Evolutionary conservation across 2,329 filamentous ascomycete genomes (phyloP).

Genomic region (Phialophora verrucosa): DNA sequence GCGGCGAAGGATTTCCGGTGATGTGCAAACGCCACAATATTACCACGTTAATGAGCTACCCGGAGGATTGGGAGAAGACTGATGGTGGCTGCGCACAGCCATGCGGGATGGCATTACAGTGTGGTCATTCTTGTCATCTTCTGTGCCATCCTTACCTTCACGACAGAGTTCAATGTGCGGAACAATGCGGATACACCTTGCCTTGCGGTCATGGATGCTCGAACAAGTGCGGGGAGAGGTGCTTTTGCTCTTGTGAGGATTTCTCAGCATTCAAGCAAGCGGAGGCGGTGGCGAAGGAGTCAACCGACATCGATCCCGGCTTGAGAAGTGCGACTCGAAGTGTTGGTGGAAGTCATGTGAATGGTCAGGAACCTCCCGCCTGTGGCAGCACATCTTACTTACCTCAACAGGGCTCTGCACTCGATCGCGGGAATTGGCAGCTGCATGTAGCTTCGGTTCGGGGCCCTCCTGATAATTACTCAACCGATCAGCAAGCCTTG

Average conservation of each 20-base stretch:
- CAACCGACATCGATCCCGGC: not conserved
- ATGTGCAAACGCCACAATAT: slow-evolving; percentile 65
- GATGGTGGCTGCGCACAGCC: slow-evolving; percentile 59
- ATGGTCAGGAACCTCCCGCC: slow-evolving; percentile 25
- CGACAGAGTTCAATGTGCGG: slow-evolving; percentile 46
- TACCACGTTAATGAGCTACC: slow-evolving; percentile 55
- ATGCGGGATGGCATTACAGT: slow-evolving; percentile 55
- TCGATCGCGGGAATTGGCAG: not conserved
- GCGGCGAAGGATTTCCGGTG: slow-evolving; percentile 65
- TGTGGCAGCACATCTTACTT: slow-evolving; percentile 31
- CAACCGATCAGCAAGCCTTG: not conserved
- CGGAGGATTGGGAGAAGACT: slow-evolving; percentile 54
- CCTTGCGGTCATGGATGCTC: slow-evolving; percentile 35
- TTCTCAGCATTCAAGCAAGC: slow-evolving; percentile 19
- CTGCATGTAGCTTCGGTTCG: not conserved
- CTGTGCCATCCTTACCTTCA: slow-evolving; percentile 55
- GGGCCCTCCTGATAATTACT: not conserved
- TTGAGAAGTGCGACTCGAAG: slow-evolving; percentile 1
- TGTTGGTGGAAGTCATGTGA: slow-evolving; percentile 7
- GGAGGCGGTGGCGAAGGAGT: not conserved
- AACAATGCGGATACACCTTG: slow-evolving; percentile 42
- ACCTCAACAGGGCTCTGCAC: slow-evolving; percentile 21
- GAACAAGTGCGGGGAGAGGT: slow-evolving; percentile 29
- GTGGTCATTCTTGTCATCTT: slow-evolving; percentile 60
- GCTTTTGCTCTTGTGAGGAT: slow-evolving; percentile 33